phyloP scores from a whole-genome alignment of 805 yeast genomes.

The Teunomyces aglyptinius region DNA sequence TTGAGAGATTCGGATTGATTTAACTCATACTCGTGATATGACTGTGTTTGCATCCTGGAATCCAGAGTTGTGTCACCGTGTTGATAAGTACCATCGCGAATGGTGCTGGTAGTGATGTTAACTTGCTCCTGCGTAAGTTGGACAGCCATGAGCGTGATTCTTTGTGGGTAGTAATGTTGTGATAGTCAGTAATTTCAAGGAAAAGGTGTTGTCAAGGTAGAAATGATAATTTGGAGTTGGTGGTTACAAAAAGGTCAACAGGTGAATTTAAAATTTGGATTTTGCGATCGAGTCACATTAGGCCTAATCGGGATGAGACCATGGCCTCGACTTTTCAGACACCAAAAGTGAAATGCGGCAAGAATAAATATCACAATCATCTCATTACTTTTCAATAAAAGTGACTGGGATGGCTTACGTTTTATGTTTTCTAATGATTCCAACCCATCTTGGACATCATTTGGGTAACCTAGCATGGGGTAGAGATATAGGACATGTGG shows the following conservation, averaged over 20 bases:
- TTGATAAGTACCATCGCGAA: constrained; percentile 5
- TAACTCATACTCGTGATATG: constrained; percentile 22
- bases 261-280: neutral
- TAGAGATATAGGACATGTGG: too few relatives aligned
- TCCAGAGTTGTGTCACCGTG: constrained; percentile 1
- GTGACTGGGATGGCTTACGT: neutral
- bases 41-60: neutral
- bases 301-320: constrained; percentile 1
- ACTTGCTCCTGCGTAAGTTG: constrained; percentile 11
- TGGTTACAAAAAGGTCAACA: neutral
- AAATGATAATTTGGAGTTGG: neutral
- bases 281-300: constrained; percentile 2
- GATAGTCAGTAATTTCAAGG: too few relatives aligned
- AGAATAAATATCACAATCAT: neutral
- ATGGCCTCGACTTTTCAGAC: neutral
- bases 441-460: too few relatives aligned
- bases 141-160: constrained; percentile 7
- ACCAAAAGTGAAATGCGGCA: neutral
- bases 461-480: too few relatives aligned
- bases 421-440: neutral
- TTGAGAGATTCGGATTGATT: constrained; percentile 42
- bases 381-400: neutral
- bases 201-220: too few relatives aligned
- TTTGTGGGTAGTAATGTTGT: neutral
- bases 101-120: constrained; percentile 8